Evolutionary conservation across 2,329 filamentous ascomycete species (phyloP).

Genomic region (Dactylonectria macrodidyma): DNA sequence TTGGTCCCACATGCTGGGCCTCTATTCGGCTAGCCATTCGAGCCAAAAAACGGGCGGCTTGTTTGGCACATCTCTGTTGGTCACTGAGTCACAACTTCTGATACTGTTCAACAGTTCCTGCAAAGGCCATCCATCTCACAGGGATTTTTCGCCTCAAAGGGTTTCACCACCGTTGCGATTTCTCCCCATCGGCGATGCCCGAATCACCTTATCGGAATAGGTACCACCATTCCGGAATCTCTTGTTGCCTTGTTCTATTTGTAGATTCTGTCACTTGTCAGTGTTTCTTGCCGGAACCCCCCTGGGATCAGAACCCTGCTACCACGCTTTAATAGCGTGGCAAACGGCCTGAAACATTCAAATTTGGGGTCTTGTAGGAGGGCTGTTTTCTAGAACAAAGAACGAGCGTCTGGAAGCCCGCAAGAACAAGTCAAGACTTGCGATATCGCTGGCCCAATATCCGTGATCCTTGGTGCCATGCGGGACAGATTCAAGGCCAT

Average conservation of each 20-base stretch:
- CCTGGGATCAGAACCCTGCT: neutral
- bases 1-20: too few relatives aligned
- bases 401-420: neutral
- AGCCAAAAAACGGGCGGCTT: too few relatives aligned
- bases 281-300: neutral
- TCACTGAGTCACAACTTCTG: neutral
- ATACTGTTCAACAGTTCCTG: neutral
- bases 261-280: conserved; percentile 15
- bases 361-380: conserved; percentile 1
- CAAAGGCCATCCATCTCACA: neutral
- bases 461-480: neutral
- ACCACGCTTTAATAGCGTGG: neutral
- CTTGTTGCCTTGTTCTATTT: neutral
- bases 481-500: neutral
- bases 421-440: neutral
- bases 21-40: too few relatives aligned
- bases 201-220: neutral
- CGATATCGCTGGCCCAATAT: neutral
- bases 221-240: neutral
- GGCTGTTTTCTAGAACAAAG: conserved; percentile 30
- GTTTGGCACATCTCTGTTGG: neutral
- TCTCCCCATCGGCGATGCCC: neutral
- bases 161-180: neutral
- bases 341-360: conserved; percentile 4
- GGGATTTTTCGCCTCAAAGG: neutral